Conservation (phyloP, 371 early-diverging fungal species). For the Mucor mucedo region DNA sequence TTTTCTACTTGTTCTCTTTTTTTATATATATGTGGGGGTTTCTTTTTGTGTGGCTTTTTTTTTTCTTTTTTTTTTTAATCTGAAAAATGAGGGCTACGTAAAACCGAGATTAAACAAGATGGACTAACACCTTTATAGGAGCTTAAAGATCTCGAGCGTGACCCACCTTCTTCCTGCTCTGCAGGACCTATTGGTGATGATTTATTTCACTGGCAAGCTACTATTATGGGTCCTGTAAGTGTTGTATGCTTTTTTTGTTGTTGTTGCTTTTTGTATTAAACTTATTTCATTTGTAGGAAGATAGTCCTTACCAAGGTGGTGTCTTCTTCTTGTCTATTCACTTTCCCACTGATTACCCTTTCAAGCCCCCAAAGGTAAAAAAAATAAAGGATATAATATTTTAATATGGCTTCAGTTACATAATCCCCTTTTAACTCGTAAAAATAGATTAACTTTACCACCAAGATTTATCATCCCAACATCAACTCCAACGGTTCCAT, state of each 20-base stretch:
- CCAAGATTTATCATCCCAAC: slow-evolving; percentile 98
- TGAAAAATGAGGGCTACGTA: neutral
- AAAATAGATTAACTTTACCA: slow-evolving; percentile 88
- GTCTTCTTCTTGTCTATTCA: slow-evolving; percentile 98
- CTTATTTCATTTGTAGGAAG: slow-evolving; percentile 30
- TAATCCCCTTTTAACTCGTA: neutral
- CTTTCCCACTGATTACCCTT: slow-evolving; percentile 99
- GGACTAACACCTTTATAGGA: slow-evolving; percentile 64
- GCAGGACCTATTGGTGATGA: slow-evolving; percentile 94
- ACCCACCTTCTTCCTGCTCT: slow-evolving; percentile 94
- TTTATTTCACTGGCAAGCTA: slow-evolving; percentile 94
- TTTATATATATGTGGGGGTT: neutral
- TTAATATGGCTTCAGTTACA: too few relatives aligned
- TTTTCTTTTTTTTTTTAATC: neutral
- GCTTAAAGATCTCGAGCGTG: slow-evolving; percentile 93
- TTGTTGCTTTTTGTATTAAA: neutral
- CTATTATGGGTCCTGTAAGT: slow-evolving; percentile 89
- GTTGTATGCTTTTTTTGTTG: neutral
- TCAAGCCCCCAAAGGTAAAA: slow-evolving; percentile 96
- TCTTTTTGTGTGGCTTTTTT: neutral
- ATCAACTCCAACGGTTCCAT: slow-evolving; percentile 99
- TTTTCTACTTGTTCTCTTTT: neutral
- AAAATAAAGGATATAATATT: too few relatives aligned
- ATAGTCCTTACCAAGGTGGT: slow-evolving; percentile 85
- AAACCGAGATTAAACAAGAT: neutral